Base-by-base conservation (phyloP, 2,329 filamentous ascomycete genomes). In the Cercospora sp. region DNA sequence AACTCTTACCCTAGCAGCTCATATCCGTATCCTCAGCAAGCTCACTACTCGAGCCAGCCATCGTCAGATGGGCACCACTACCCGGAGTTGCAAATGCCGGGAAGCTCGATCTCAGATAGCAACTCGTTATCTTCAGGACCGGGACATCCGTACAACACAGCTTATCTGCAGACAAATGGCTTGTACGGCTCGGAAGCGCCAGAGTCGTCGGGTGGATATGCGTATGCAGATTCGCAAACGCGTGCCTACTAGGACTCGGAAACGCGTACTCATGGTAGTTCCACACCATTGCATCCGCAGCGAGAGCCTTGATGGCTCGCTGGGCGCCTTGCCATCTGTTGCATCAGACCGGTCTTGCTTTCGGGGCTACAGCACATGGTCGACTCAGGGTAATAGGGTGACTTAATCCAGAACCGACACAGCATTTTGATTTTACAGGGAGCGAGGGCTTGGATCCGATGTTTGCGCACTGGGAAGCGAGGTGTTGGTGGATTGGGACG, bases 1-100 rank as follows among this genome's bases (percentile, higher is more conserved):
- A 64, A 63, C 39, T 61, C 66, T 6, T 71, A 70, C 45, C 48
- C 63, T 26, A 63, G 61, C 28, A 66, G 64, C 60, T 60, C 61
- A n/a, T 68, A 69, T 45, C 66, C 63, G 20, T 68, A 67, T 39
- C 61, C 61, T 23, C 45, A 64, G 23, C 67, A 69, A 55, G 64
- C 63, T 8, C 67, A 67, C 13, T 71, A 69, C 33, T 42, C 57
- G 30, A 42, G 16, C 8, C 28, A 61, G 26, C 39, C 45, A n/a
- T 39, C 48, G 10, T 23, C 62, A 1, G 62, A 64, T 18, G 28
- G 57, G 6, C 28, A 61, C 6, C 48, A 48, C 12, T 70, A 70
- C 42, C 64, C 66, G 39, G 67, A 67, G 8, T 61, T 71, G 36
- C 67, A 69, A 23, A 65, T 70, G 58, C 64, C 66, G 3, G 63